phyloP scores from a whole-genome alignment of 345 rosid species.

The Camelina hispida region DNA sequence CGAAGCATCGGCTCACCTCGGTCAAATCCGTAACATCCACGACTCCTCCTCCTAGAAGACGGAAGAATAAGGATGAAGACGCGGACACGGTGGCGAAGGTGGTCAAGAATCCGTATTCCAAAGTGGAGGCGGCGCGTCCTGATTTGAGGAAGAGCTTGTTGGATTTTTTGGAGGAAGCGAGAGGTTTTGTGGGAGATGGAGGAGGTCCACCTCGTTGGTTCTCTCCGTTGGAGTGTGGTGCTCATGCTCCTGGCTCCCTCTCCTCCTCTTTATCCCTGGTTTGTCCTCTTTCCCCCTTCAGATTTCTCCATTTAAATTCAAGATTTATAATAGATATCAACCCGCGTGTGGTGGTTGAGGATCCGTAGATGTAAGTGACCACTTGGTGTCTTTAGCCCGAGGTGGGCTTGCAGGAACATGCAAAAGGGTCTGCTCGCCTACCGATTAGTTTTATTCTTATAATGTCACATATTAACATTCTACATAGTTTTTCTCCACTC shows the following conservation, averaged over 20 bases:
- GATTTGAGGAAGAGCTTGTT: constrained; percentile 46
- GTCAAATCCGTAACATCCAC: constrained; percentile 22
- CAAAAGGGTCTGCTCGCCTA: no score
- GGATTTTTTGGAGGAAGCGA: constrained; percentile 52
- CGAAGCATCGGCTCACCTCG: background rate
- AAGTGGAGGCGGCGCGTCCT: constrained; percentile 31
- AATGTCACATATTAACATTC: no score
- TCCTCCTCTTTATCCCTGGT: constrained; percentile 65
- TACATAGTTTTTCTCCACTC: no score
- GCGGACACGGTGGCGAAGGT: background rate
- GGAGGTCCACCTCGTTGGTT: constrained; percentile 76
- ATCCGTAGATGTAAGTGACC: no score
- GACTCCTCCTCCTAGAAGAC: background rate
- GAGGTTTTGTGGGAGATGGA: constrained; percentile 48
- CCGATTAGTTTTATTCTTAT: no score
- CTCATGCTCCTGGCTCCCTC: constrained; percentile 49
- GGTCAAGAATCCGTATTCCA: constrained; percentile 29
- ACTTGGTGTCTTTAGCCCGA: no score
- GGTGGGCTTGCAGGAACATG: no score
- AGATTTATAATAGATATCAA: no score
- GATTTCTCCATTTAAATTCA: no score
- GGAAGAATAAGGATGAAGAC: background rate
- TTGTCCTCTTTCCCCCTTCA: constrained; percentile 8
- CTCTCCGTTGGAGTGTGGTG: constrained; percentile 57
- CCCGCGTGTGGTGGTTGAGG: no score